Conservation (phyloP, 2,329 filamentous ascomycete genomes). For the Didymellaceae sp. region DNA sequence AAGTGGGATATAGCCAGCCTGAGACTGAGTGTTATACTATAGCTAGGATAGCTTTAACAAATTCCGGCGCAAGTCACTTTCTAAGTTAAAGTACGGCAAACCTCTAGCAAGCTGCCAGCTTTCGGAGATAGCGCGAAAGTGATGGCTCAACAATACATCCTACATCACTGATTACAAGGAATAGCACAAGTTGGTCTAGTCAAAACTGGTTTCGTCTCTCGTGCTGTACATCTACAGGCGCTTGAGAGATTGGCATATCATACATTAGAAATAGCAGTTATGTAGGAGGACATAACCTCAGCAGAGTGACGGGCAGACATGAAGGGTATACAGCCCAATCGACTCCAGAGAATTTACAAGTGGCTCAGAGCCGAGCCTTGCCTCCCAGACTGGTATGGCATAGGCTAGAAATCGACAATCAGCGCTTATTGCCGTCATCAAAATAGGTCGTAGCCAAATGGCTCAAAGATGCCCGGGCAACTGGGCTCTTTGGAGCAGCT, state of each 20-base stretch:
- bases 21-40: not conserved
- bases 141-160: not conserved
- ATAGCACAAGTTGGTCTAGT: slow-evolving; percentile 15
- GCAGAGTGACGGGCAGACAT: slow-evolving; percentile 34
- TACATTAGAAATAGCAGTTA: slow-evolving; percentile 54
- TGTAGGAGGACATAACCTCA: slow-evolving; percentile 49
- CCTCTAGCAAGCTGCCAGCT: too few species aligned
- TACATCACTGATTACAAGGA: not conserved
- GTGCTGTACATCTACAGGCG: slow-evolving; percentile 39
- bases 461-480: slow-evolving; percentile 29
- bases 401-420: slow-evolving; percentile 34
- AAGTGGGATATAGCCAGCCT: too few species aligned
- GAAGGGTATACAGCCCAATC: slow-evolving; percentile 35
- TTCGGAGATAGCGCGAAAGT: too few species aligned
- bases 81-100: too few species aligned
- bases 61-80: too few species aligned
- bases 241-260: slow-evolving; percentile 43
- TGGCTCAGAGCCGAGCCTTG: slow-evolving; percentile 26
- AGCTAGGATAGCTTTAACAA: not conserved
- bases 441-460: slow-evolving; percentile 49
- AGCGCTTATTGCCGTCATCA: slow-evolving; percentile 43
- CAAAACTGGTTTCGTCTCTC: slow-evolving; percentile 47
- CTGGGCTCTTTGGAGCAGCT: slow-evolving; percentile 23
- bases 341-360: slow-evolving; percentile 50
- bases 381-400: slow-evolving; percentile 24